Evolutionary conservation across 2,329 filamentous ascomycete species (phyloP).

Genomic region (Talaromyces sp.): DNA sequence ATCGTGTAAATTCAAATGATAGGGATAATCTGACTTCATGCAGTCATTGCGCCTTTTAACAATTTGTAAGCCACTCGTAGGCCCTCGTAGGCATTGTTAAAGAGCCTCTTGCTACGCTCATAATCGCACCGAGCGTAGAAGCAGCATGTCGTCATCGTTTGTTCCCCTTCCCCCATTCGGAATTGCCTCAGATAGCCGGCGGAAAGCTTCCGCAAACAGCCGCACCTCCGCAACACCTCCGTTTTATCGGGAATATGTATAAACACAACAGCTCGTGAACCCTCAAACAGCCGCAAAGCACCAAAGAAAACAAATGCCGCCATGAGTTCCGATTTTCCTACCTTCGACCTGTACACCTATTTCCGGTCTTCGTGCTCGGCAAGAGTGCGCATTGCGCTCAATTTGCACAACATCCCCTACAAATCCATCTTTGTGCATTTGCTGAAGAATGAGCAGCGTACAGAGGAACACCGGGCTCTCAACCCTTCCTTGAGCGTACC

Average conservation of each 20-base stretch:
- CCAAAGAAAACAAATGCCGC: not conserved
- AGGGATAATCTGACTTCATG: no score
- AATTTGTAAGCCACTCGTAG: no score
- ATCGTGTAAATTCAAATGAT: not conserved
- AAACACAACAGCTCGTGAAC: not conserved
- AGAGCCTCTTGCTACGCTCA: no score
- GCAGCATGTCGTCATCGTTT: not conserved
- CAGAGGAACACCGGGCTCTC: conserved; percentile 38
- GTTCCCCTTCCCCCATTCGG: not conserved
- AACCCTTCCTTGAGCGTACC: conserved; percentile 55
- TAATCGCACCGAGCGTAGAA: not conserved
- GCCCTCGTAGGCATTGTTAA: no score
- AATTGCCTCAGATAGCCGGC: not conserved
- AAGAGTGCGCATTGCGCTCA: conserved; percentile 55
- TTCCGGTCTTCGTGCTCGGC: conserved; percentile 60
- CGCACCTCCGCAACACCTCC: not conserved
- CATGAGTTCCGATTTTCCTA: conserved; percentile 4
- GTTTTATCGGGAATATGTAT: not conserved
- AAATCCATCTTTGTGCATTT: conserved; percentile 49
- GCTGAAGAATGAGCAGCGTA: conserved; percentile 48
- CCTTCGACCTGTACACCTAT: conserved; percentile 43
- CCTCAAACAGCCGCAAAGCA: not conserved
- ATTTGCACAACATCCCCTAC: conserved; percentile 50
- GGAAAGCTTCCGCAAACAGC: not conserved
- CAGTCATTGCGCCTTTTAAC: no score